phyloP scores from a whole-genome alignment of 257 asterid species.

The Oldenlandia corymbosa region DNA sequence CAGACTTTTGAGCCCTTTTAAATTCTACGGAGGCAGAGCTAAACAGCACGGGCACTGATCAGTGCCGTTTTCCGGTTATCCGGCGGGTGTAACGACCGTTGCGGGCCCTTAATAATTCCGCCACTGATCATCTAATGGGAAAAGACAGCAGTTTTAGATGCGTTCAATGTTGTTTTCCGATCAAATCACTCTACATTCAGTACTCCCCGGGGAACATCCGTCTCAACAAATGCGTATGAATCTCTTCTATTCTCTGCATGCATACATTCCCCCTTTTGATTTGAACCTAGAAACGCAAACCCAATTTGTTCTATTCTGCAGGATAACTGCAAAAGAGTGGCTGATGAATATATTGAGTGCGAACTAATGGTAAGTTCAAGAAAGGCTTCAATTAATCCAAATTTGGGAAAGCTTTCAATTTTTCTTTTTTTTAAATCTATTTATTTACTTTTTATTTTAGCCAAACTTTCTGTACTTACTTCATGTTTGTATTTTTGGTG shows the following conservation, averaged over 20 bases:
- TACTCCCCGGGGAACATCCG: conserved; percentile 10
- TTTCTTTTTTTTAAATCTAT: not conserved
- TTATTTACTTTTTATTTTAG: not conserved
- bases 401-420: not conserved
- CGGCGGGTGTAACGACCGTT: no score
- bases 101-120: no score
- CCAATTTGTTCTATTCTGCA: conserved; percentile 14
- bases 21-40: no score
- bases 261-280: not conserved
- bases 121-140: not conserved
- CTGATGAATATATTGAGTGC: conserved; percentile 90
- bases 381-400: not conserved
- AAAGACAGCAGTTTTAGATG: not conserved
- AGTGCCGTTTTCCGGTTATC: no score
- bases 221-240: conserved; percentile 64
- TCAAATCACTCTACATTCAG: conserved; percentile 9
- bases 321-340: conserved; percentile 66
- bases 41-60: no score
- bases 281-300: not conserved
- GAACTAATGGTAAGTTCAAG: conserved; percentile 67
- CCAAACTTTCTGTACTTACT: not conserved
- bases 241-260: not conserved
- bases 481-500: not conserved
- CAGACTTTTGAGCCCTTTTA: no score
- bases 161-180: conserved; percentile 6